Evolutionary conservation across 176 grass and related monocot species (phyloP).

Genomic region (Musa itinerans): DNA sequence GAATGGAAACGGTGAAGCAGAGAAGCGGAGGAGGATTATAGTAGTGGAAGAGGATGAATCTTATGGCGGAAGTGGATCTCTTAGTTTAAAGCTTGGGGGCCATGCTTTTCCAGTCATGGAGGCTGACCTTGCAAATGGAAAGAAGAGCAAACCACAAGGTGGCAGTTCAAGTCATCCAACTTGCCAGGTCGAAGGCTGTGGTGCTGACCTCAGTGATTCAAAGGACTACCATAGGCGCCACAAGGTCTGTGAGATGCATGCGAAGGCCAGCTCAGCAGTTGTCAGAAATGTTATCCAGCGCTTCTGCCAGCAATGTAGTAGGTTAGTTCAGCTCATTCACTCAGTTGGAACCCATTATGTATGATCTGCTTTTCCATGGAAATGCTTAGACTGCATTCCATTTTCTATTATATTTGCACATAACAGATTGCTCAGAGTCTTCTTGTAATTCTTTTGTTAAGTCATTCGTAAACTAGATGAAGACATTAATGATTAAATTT

Average conservation of each 20-base stretch:
- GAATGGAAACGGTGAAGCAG: slow-evolving; percentile 30
- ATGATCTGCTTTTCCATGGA: background rate
- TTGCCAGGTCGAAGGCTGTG: slow-evolving; percentile 86
- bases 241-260: slow-evolving; percentile 98
- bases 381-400: background rate
- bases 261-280: slow-evolving; percentile 72
- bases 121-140: slow-evolving; percentile 29
- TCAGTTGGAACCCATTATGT: background rate
- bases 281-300: slow-evolving; percentile 64
- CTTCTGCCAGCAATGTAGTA: slow-evolving; percentile 98
- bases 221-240: slow-evolving; percentile 96
- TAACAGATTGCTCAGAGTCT: background rate
- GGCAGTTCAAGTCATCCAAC: slow-evolving; percentile 37
- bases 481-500: too few relatives aligned
- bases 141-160: slow-evolving; percentile 61
- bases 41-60: slow-evolving; percentile 25
- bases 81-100: slow-evolving; percentile 43
- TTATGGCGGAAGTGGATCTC: slow-evolving; percentile 18
- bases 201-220: slow-evolving; percentile 45
- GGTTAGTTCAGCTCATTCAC: slow-evolving; percentile 34
- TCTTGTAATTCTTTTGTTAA: too few relatives aligned
- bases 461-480: too few relatives aligned
- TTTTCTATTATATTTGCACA: background rate
- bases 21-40: slow-evolving; percentile 66
- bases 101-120: background rate